phyloP scores from a whole-genome alignment of 176 grass and related monocot species.

The Lolium perenne region DNA sequence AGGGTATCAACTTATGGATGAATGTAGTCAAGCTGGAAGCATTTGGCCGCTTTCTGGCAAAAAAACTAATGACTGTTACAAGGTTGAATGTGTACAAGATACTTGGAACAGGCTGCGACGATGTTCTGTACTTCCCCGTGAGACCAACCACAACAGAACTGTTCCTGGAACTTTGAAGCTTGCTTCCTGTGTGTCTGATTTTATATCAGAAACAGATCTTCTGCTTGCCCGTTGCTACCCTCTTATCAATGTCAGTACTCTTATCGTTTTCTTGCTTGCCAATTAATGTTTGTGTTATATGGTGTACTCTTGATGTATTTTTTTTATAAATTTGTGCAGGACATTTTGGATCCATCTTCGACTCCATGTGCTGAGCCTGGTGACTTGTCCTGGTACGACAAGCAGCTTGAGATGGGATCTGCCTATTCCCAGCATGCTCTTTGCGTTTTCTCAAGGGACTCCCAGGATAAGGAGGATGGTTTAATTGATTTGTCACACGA shows the following conservation, averaged over 20 bases:
- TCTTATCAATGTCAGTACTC: constrained; percentile 61
- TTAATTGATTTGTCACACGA: constrained; percentile 58
- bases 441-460: constrained; percentile 57
- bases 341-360: constrained; percentile 65
- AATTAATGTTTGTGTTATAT: constrained; percentile 32
- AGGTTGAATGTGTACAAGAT: constrained; percentile 60
- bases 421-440: constrained; percentile 83
- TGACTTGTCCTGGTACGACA: constrained; percentile 65
- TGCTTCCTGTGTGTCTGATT: constrained; percentile 62
- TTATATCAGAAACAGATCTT: constrained; percentile 85
- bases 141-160: constrained; percentile 53
- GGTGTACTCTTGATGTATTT: constrained; percentile 25
- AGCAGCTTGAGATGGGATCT: constrained; percentile 80
- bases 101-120: constrained; percentile 79
- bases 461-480: constrained; percentile 39
- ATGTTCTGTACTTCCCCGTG: constrained; percentile 52
- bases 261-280: constrained; percentile 25
- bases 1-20: constrained; percentile 83
- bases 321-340: constrained; percentile 63
- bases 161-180: constrained; percentile 60
- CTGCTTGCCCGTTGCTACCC: constrained; percentile 63
- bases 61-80: constrained; percentile 49
- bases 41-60: constrained; percentile 48
- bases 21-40: constrained; percentile 80
- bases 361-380: constrained; percentile 57